Base-by-base conservation (phyloP, 345 rosid species). In the Syzygium grande region DNA sequence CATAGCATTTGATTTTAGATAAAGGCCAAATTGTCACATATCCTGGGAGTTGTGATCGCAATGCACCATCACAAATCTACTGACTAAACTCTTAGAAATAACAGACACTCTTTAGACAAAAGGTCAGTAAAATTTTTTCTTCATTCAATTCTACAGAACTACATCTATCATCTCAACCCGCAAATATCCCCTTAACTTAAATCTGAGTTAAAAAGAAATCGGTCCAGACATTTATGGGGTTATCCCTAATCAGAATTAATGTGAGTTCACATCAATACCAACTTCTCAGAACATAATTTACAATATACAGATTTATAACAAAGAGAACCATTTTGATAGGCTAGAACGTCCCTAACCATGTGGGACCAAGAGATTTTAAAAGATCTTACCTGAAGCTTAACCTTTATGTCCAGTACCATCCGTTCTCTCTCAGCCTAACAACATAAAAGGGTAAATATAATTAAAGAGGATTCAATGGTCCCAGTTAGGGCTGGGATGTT, bases 351-450 rank as follows among this genome's bases (percentile, higher is more conserved):
- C n/a, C 52, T 25, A 34, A 7, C 46, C 38, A 73, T 21, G 14
- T 7, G 12, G 83, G 83, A 73, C 83, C 83, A 46, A 58, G 46
- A 49, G 85, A 88, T 58, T 80, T 77, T 59, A 88, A 9, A 86
- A 84, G 86, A 52, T 13, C 85, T 61, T 91, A 96, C 99, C 99
- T 98, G 99, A 91, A 98, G 95, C 92, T 98, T 96, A 90, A 98
- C 99, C 93, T 96, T 88, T 84, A 98, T 98, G 96, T 98, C 99
- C 95, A 98, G 92, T 92, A 98, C 99, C 99, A 98, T 98, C 86
- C 95, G 98, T 11, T 96, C 99, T 89, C 99, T 94, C 92, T 98
- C 99, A 68, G 97, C 98, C 99, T 96, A 92, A 86, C 86, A 43
- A 34, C 46, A 84, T 49, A 52, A 86, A 84, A 84, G 83, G 12